Base-by-base conservation (phyloP, 805 yeast genomes). In the Candida piceae region DNA sequence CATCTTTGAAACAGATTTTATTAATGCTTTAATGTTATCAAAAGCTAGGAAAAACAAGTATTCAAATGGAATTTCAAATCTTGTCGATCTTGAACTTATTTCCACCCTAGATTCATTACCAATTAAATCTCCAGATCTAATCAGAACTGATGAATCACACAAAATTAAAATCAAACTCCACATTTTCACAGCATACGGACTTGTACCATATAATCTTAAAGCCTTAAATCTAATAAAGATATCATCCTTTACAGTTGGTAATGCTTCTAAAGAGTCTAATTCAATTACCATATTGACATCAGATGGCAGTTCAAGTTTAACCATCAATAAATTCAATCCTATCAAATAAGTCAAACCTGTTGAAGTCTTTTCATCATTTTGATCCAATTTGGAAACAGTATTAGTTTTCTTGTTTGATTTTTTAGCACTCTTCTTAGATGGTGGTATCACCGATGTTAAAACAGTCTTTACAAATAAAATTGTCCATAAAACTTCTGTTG, bases 21-120 rank as follows among this genome's bases (percentile, higher is more conserved):
- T 69, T 38, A 82, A 64, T 0, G 90, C 84, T 24, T 86, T 72
- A n/a, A 84, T 60, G 52, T 85, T 86, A 50, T 89, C 97, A 50
- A 89, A 76, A 4, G 88, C 73, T 29, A 78, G 74, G 62, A 80
- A 87, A 44, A 86, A 79, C 36, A 84, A 69, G 52, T 84, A 84
- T 39, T 79, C 79, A 58, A 80, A 78, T 0, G 97, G 96, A 34
- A 87, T 50, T 39, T 59, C 63, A 36, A 60, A 50, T 39, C 63
- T 39, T n/a, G 50, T 39, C 2, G 62, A 51, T 17, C 52, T 36
- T 16, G 55, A 47, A 31, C 25, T 39, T 16, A 55, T 24, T 7
- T 31, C 32, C 17, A 49, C 35, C 24, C 36, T 34, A 2, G 38
- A 28, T 7, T 48, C 53, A 29, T 35, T 34, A 2, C 30, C 43